These are phyloP conservation scores for Leishmania aethiopica DNA, from an alignment of 208 protist species.

Conservation along the genomic window DNA sequence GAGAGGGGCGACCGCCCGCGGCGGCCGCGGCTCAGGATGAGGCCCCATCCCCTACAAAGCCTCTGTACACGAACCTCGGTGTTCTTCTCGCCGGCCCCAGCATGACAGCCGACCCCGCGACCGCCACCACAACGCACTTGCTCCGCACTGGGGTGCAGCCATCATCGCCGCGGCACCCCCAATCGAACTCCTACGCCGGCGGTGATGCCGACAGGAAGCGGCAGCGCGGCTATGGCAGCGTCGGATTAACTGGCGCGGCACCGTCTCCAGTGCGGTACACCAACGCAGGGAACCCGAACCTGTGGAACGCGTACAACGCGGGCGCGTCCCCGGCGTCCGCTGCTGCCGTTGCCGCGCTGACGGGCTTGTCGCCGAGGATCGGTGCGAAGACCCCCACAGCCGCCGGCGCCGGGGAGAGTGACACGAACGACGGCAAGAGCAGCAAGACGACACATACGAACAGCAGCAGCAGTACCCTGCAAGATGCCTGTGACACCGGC, in stretches of 20 bases:
- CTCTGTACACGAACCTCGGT: slow-evolving; percentile 18
- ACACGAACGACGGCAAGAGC: not conserved
- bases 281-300: slow-evolving; percentile 25
- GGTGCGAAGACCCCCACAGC: not conserved
- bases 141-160: not conserved
- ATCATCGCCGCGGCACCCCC: not conserved
- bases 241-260: not conserved
- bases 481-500: slow-evolving; percentile 33
- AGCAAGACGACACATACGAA: slow-evolving; percentile 15
- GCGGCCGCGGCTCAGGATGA: not conserved
- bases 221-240: not conserved
- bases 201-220: not conserved
- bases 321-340: not conserved
- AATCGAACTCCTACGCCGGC: not conserved
- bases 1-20: not conserved
- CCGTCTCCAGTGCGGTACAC: slow-evolving; percentile 21
- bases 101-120: not conserved
- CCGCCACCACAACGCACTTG: no score
- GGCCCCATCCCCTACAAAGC: not conserved
- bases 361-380: not conserved
- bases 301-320: slow-evolving; percentile 19
- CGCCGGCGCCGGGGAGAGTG: not conserved
- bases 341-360: slow-evolving; percentile 9
- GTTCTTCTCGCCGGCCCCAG: not conserved
- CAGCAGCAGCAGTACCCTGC: slow-evolving; percentile 17